phyloP scores from a whole-genome alignment of 2,329 filamentous ascomycete genomes.

The Talaromyces funiculosus region DNA sequence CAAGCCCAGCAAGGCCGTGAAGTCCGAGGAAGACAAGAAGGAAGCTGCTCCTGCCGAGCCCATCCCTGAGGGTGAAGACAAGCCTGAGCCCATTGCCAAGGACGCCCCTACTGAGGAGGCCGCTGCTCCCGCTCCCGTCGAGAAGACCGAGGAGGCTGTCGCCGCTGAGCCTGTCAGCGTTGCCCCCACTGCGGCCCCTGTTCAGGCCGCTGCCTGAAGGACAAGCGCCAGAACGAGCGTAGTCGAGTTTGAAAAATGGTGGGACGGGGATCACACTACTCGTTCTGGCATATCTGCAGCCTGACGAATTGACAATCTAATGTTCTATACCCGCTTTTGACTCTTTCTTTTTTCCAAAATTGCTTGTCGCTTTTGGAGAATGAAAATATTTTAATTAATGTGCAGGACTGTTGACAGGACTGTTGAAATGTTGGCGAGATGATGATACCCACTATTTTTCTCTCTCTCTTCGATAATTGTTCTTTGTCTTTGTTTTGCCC shows the following conservation, averaged over 20 bases:
- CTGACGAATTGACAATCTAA: constrained; percentile 20
- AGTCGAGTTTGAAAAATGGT: constrained; percentile 40
- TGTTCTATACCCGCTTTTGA: constrained; percentile 8
- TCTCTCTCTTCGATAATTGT: constrained; percentile 14
- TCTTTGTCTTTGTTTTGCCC: constrained; percentile 1
- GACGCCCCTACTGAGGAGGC: constrained; percentile 23
- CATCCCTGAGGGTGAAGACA: constrained; percentile 24
- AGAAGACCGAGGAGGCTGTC: constrained; percentile 22
- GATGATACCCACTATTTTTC: constrained; percentile 23
- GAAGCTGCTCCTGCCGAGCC: constrained; percentile 25
- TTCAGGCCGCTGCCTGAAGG: constrained; percentile 41
- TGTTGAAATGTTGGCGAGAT: constrained; percentile 18
- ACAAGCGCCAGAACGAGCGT: constrained; percentile 26
- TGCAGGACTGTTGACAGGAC: constrained; percentile 13
- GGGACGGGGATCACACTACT: constrained; percentile 29
- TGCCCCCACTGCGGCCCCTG: constrained; percentile 28
- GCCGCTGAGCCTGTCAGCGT: constrained; percentile 28
- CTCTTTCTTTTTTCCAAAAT: neutral
- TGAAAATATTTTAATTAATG: constrained; percentile 10
- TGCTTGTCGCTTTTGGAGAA: neutral
- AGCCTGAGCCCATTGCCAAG: constrained; percentile 21
- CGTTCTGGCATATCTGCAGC: constrained; percentile 22
- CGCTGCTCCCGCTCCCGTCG: constrained; percentile 19
- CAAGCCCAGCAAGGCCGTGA: constrained; percentile 45
- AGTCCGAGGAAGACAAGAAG: constrained; percentile 36